A percentile compares a stretch with the other conserved stretches of the same genome.
These are phyloP conservation scores for Malassezia furfur DNA, from an alignment of 1,284 basidiomycete species.

Conservation along the genomic window DNA sequence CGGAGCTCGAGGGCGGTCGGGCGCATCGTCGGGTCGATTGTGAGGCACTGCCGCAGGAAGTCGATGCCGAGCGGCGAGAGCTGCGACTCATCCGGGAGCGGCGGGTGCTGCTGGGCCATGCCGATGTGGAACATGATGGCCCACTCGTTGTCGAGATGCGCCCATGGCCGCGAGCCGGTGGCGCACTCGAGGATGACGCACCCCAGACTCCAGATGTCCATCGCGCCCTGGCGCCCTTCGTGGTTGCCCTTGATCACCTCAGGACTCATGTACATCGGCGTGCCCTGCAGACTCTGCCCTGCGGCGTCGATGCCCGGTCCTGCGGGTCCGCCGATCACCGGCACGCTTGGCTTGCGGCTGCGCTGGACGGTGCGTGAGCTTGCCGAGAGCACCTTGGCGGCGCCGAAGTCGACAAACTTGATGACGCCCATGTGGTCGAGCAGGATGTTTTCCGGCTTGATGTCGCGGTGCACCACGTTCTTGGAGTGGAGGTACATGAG, in stretches of 20 bases:
- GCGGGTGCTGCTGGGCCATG: slow-evolving; percentile 91
- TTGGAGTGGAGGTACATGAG: slow-evolving; percentile 85
- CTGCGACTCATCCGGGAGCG: slow-evolving; percentile 80
- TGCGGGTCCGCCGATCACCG: slow-evolving; percentile 21
- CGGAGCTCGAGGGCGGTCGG: slow-evolving; percentile 78
- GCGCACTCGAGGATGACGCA: slow-evolving; percentile 94
- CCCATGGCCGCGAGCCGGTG: slow-evolving; percentile 95
- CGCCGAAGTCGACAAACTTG: slow-evolving; percentile 98
- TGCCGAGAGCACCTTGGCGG: slow-evolving; percentile 91
- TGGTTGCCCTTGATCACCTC: slow-evolving; percentile 79
- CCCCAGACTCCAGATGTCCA: slow-evolving; percentile 95
- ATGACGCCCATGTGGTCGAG: slow-evolving; percentile 86
- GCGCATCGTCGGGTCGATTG: slow-evolving; percentile 71
- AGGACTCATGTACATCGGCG: slow-evolving; percentile 99
- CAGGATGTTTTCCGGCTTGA: slow-evolving; percentile 97
- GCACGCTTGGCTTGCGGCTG: slow-evolving; percentile 36
- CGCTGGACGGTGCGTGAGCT: slow-evolving; percentile 61
- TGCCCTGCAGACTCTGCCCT: slow-evolving; percentile 61
- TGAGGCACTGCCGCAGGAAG: slow-evolving; percentile 86
- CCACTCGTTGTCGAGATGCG: slow-evolving; percentile 98
- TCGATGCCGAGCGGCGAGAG: slow-evolving; percentile 81
- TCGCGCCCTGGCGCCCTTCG: slow-evolving; percentile 74
- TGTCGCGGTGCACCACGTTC: slow-evolving; percentile 88
- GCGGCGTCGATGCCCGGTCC: slow-evolving; percentile 26
- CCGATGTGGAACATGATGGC: slow-evolving; percentile 99